These are phyloP conservation scores for Phaseolus coccineus DNA, from an alignment of 331 rosid species.

Conservation along the genomic window DNA sequence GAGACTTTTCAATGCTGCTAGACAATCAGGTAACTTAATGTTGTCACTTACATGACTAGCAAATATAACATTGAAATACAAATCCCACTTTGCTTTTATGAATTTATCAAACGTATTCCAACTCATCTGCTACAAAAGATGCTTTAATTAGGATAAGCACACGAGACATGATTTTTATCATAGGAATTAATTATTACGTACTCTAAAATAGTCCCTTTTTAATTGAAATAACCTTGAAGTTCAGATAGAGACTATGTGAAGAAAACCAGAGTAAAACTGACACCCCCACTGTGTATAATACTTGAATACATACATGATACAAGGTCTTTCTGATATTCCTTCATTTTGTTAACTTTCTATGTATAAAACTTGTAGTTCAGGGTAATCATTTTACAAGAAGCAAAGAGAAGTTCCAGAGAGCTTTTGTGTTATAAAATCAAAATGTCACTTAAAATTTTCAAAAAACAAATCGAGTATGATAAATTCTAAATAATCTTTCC, in stretches of 20 bases:
- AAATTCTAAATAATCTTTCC: conserved; percentile 2
- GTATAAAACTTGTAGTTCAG: not conserved
- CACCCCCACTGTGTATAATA: not conserved
- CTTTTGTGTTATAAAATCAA: not conserved
- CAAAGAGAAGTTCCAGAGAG: not conserved
- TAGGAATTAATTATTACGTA: not conserved
- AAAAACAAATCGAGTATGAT: not conserved
- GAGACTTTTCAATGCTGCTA: conserved; percentile 88
- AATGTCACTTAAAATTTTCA: not conserved
- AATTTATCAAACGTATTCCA: not conserved
- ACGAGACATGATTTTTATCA: not conserved
- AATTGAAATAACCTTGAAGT: not conserved
- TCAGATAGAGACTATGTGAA: not conserved
- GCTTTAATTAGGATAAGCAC: not conserved
- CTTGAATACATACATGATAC: not conserved
- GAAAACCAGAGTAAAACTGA: not conserved
- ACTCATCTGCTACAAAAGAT: not conserved
- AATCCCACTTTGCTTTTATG: not conserved
- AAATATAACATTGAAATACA: not conserved
- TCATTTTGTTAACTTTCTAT: not conserved
- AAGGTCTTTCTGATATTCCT: not conserved
- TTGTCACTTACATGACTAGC: not conserved
- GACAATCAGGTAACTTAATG: conserved; percentile 72
- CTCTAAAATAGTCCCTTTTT: not conserved
- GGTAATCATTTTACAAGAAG: not conserved